These are phyloP conservation scores for Pseudozyma sp. DNA, from an alignment of 1,284 basidiomycete species.

Conservation along the genomic window DNA sequence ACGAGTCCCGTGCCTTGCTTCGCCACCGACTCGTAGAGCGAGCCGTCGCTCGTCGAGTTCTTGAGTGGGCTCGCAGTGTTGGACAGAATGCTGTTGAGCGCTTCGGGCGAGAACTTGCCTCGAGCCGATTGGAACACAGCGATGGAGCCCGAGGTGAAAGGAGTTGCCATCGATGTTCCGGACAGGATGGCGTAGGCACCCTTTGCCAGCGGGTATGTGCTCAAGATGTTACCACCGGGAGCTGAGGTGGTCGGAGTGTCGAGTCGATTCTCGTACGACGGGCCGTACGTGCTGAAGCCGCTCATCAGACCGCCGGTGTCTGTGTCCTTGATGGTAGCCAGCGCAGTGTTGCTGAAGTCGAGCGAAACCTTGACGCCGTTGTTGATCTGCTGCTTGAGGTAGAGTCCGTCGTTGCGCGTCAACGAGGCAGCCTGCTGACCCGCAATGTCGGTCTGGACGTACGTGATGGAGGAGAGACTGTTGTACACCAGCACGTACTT, in stretches of 20 bases:
- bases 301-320: constrained; percentile 74
- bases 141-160: constrained; percentile 75
- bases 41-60: constrained; percentile 72
- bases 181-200: constrained; percentile 71
- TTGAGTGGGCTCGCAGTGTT: constrained; percentile 74
- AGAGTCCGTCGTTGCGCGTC: constrained; percentile 50
- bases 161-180: constrained; percentile 68
- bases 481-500: constrained; percentile 61
- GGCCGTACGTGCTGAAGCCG: constrained; percentile 74
- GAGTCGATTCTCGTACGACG: constrained; percentile 75
- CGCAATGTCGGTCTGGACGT: constrained; percentile 33
- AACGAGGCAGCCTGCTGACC: constrained; percentile 52
- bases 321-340: constrained; percentile 67
- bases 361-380: constrained; percentile 71
- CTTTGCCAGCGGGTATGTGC: constrained; percentile 51
- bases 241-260: constrained; percentile 74
- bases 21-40: constrained; percentile 74
- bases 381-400: constrained; percentile 70
- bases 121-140: constrained; percentile 75
- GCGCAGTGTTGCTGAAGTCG: constrained; percentile 73
- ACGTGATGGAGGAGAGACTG: constrained; percentile 63
- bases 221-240: constrained; percentile 73
- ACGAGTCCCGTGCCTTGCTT: constrained; percentile 78
- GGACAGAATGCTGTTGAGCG: constrained; percentile 73
- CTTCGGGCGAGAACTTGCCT: constrained; percentile 69